Evolutionary conservation across 108 stramenopile genomes (phyloP).

Genomic region (Pseudonitzschia pungens): DNA sequence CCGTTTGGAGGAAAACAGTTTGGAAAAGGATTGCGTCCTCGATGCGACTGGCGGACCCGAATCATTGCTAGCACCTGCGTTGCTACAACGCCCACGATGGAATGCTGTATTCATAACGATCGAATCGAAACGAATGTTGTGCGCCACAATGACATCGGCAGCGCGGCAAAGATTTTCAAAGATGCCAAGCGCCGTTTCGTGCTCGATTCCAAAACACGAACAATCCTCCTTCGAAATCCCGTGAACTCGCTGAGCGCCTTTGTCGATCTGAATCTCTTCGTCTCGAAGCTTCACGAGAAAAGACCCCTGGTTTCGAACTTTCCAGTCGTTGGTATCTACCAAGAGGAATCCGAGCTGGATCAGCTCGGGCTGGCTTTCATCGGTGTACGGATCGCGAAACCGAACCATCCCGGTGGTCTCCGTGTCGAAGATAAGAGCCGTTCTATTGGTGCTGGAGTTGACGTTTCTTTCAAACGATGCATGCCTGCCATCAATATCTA

Average conservation of each 20-base stretch:
- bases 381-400: not conserved
- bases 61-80: not conserved
- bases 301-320: not conserved
- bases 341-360: slow-evolving; percentile 18
- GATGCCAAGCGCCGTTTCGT: not conserved
- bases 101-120: slow-evolving; percentile 20
- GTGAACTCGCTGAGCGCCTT: slow-evolving; percentile 14
- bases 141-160: slow-evolving; percentile 21
- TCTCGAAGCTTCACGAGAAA: slow-evolving; percentile 13
- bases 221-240: slow-evolving; percentile 19
- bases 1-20: not conserved
- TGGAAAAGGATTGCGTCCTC: not conserved
- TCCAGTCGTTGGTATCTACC: slow-evolving; percentile 12
- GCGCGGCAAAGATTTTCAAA: slow-evolving; percentile 5
- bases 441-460: not conserved
- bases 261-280: not conserved
- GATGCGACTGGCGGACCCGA: too few species aligned
- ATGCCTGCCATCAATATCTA: too few species aligned
- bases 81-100: not conserved
- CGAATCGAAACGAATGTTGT: slow-evolving; percentile 20
- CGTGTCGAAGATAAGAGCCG: slow-evolving; percentile 25
- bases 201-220: not conserved
- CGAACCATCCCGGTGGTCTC: slow-evolving; percentile 18
- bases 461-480: not conserved
- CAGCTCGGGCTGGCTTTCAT: slow-evolving; percentile 15